Conservation (phyloP, 306 rosid species). For the Crataegus laevigata region DNA sequence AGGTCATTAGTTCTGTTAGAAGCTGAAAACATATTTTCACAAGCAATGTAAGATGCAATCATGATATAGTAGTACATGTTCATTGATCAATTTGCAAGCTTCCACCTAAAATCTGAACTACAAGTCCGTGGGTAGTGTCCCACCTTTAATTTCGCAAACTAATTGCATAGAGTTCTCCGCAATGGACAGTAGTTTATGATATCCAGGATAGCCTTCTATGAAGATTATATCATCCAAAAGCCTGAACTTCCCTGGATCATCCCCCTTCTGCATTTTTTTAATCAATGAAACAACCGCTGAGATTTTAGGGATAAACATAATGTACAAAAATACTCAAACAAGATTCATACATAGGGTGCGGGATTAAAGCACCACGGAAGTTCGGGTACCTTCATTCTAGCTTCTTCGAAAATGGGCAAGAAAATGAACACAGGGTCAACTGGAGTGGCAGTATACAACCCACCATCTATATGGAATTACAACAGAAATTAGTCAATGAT, state of each 20-base stretch:
- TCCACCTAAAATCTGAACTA: neutral
- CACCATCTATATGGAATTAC: slow-evolving; percentile 49
- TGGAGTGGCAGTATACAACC: slow-evolving; percentile 69
- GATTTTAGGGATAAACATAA: neutral
- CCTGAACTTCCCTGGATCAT: slow-evolving; percentile 81
- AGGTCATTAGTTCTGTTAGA: neutral
- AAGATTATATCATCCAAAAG: slow-evolving; percentile 76
- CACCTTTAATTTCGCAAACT: slow-evolving; percentile 82
- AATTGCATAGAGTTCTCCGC: slow-evolving; percentile 76
- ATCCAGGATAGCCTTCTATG: slow-evolving; percentile 74
- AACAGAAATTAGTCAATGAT: neutral
- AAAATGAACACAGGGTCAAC: slow-evolving; percentile 84
- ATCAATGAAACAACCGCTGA: slow-evolving; percentile 7
- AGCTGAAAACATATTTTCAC: neutral
- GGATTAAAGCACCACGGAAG: neutral
- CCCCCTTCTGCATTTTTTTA: slow-evolving; percentile 60
- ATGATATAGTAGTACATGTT: neutral
- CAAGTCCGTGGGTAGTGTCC: slow-evolving; percentile 3
- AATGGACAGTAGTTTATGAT: slow-evolving; percentile 53
- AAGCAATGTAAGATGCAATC: neutral
- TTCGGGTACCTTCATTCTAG: slow-evolving; percentile 77
- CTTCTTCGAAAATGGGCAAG: slow-evolving; percentile 77
- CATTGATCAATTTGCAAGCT: neutral
- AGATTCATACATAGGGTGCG: neutral
- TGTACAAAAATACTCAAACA: neutral